Evolutionary conservation across 1,284 basidiomycete species (phyloP), one percentile per base, ranked within the genome.

Genomic region (Irpex rosettiformis): DNA sequence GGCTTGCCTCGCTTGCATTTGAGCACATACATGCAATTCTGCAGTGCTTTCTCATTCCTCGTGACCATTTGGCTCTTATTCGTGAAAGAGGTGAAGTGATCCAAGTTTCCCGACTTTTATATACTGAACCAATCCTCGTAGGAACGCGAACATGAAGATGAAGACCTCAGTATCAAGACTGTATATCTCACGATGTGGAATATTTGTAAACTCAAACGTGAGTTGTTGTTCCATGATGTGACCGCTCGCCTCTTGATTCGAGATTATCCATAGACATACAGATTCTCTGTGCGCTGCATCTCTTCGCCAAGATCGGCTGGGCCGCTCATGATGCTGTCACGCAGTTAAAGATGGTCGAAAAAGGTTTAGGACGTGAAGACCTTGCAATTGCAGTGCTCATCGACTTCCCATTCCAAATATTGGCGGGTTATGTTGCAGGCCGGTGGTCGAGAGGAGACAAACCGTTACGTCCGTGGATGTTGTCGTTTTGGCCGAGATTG

Each of bases 361-460:
- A 98, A 70, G 96, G 96, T 1, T 82, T 99, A 49, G 90, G 88
- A 57, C 91, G 95, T 54, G 97, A 99, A 76, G 97, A 99, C 67
- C 82, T 99, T 37, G 96, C 97, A 3, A 81, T 97, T 24, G 91
- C 94, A 1, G 96, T 97, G 29, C 84, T 99, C 54, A 92, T 99
- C 66, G 97, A 99, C 73, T 99, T 99, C 66, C 97, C 97, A 1
- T 97, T 97, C 75, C 96, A 99, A 76, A 94, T 99, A 59, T 72
- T 94, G 58, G 95, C 94, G 37, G 96, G 96, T 10, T 99, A 94
- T 87, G 79, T 97, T n/a, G 94, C 96, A 0, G 97, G 94, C 2
- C 87, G 88, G 65, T 98, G 95, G 94, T 90, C 92, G 2, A 79
- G 84, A 57, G 92, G 91, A 2, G 81, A 86, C 55, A 80, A 78